phyloP scores from a whole-genome alignment of 2,329 filamentous ascomycete genomes.

The Hirsutella thompsonii region DNA sequence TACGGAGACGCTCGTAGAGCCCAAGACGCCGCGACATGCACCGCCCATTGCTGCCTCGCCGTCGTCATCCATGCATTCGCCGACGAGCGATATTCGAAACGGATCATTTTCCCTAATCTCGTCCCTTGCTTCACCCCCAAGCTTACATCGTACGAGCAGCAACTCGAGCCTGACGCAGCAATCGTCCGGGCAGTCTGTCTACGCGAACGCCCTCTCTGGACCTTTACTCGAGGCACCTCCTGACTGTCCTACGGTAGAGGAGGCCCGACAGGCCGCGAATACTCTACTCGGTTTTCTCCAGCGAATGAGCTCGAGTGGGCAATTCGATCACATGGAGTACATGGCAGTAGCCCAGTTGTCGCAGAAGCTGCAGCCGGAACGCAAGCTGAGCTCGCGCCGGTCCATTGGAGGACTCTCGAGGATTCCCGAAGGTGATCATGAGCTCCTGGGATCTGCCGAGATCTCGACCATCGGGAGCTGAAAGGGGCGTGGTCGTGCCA shows the following conservation, averaged over 20 bases:
- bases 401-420: slow-evolving; percentile 37
- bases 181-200: slow-evolving; percentile 8
- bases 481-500: slow-evolving; percentile 1
- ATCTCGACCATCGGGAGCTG: slow-evolving; percentile 17
- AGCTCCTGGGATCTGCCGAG: slow-evolving; percentile 23
- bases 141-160: slow-evolving; percentile 20
- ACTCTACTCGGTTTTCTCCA: slow-evolving; percentile 74
- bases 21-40: slow-evolving; percentile 36
- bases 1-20: slow-evolving; percentile 18
- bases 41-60: slow-evolving; percentile 30
- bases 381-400: slow-evolving; percentile 28
- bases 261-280: slow-evolving; percentile 70
- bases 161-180: slow-evolving; percentile 20
- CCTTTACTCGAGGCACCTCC: slow-evolving; percentile 39
- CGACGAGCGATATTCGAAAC: slow-evolving; percentile 30
- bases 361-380: slow-evolving; percentile 68
- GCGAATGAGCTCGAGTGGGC: slow-evolving; percentile 48
- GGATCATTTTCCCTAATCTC: slow-evolving; percentile 31
- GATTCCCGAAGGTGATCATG: slow-evolving; percentile 44
- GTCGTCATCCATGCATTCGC: slow-evolving; percentile 39
- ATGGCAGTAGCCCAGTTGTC: slow-evolving; percentile 68
- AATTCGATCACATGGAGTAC: slow-evolving; percentile 68
- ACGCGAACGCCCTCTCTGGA: slow-evolving; percentile 3
- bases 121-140: slow-evolving; percentile 24
- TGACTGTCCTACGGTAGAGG: slow-evolving; percentile 66